phyloP scores from a whole-genome alignment of 2,329 filamentous ascomycete genomes.

The Fonsecaea nubica region DNA sequence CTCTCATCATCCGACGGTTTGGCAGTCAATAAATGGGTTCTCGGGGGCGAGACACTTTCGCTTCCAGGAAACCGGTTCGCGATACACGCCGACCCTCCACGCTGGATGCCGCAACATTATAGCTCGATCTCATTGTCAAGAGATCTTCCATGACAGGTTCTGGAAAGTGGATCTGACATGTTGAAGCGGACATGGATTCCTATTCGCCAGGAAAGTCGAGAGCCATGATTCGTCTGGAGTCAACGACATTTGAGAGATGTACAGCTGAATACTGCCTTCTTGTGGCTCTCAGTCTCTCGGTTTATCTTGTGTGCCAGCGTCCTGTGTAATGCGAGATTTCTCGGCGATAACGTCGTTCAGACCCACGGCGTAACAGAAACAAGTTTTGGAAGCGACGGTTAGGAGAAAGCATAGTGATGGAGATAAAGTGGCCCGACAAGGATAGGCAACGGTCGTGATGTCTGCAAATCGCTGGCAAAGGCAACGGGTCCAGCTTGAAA shows the following conservation, averaged over 20 bases:
- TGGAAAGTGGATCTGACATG: constrained; percentile 10
- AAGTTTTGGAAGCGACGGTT: background rate
- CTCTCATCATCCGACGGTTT: constrained; percentile 2
- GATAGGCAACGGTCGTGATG: background rate
- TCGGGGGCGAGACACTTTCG: background rate
- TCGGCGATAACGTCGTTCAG: background rate
- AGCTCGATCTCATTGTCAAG: constrained; percentile 1
- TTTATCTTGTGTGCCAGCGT: background rate
- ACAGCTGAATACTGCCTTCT: background rate
- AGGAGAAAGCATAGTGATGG: background rate
- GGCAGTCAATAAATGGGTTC: background rate
- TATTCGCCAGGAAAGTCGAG: constrained; percentile 12
- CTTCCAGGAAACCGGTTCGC: constrained; percentile 2
- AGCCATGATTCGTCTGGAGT: constrained; percentile 9
- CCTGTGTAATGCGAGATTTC: background rate
- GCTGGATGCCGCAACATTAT: constrained; percentile 11
- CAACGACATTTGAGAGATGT: constrained; percentile 9
- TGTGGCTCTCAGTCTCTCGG: background rate
- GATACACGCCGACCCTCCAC: constrained; percentile 2
- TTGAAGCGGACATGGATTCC: constrained; percentile 1
- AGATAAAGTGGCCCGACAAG: background rate
- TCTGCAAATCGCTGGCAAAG: background rate
- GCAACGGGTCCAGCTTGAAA: background rate
- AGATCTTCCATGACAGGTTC: constrained; percentile 7
- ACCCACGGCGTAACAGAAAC: background rate